These are phyloP conservation scores for Colletotrichum sublineola DNA, from an alignment of 2,329 filamentous ascomycete genomes.

Conservation along the genomic window DNA sequence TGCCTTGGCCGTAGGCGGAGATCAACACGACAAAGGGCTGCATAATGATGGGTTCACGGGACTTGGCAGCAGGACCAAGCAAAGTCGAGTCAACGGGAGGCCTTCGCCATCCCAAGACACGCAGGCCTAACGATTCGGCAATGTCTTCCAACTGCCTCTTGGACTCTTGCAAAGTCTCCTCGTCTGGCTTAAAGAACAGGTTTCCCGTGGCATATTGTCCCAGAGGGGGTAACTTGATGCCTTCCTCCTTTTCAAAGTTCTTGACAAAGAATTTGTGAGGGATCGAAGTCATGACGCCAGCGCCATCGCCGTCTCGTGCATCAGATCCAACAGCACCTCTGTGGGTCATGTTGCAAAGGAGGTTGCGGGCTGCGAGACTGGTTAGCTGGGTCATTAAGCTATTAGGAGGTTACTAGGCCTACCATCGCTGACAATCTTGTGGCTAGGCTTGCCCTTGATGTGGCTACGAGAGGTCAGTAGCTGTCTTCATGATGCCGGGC, in stretches of 20 bases:
- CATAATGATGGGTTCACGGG: conserved; percentile 93
- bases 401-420: conserved; percentile 57
- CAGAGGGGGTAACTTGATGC: conserved; percentile 85
- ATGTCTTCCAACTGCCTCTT: conserved; percentile 94
- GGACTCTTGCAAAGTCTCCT: conserved; percentile 89
- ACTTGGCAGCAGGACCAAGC: conserved; percentile 91
- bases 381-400: conserved; percentile 10
- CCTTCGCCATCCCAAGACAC: conserved; percentile 95
- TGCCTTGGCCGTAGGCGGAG: conserved; percentile 85
- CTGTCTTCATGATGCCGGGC: conserved; percentile 21
- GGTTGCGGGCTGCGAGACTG: conserved; percentile 77
- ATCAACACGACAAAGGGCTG: conserved; percentile 94
- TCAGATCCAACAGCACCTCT: conserved; percentile 98
- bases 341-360: conserved; percentile 99
- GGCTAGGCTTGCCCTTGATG: conserved; percentile 96
- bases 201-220: conserved; percentile 98
- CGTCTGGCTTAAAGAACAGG: conserved; percentile 97
- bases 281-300: conserved; percentile 99
- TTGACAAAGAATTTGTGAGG: conserved; percentile 99
- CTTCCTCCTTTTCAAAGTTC: conserved; percentile 94
- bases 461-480: conserved; percentile 69
- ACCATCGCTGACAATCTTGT: conserved; percentile 99
- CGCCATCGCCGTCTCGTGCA: conserved; percentile 96
- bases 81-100: conserved; percentile 94
- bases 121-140: conserved; percentile 86